Conservation (phyloP, 306 rosid species). For the Prunus dulcis region DNA sequence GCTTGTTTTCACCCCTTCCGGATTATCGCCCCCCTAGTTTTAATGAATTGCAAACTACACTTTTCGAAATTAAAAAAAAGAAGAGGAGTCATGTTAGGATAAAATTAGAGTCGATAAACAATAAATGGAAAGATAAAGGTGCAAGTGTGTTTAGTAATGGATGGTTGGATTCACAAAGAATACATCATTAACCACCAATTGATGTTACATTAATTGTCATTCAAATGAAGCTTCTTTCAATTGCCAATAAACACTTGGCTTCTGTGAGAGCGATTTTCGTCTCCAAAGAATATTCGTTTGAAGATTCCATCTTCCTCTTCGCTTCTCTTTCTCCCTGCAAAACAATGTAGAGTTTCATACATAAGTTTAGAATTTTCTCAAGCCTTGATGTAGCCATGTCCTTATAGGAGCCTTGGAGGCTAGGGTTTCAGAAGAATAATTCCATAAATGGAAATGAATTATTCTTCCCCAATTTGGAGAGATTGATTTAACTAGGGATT, state of each 20-base stretch:
- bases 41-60: neutral
- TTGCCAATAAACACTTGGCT: neutral
- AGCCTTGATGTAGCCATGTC: no score
- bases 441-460: no score
- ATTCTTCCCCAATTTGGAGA: no score
- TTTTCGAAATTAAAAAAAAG: neutral
- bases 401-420: no score
- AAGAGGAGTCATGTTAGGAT: neutral
- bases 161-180: neutral
- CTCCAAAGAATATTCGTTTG: no score
- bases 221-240: neutral
- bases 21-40: neutral
- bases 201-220: neutral
- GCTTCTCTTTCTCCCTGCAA: no score
- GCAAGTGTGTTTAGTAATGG: neutral
- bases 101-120: neutral
- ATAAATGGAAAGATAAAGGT: neutral
- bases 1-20: neutral
- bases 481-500: no score
- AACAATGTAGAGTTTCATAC: no score
- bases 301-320: no score
- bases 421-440: no score
- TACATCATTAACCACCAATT: neutral
- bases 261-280: no score
- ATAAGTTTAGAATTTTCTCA: no score